Evolutionary conservation across 306 rosid genomes (phyloP), one percentile per base, ranked within the genome.

Genomic region (Rosa multiflora): DNA sequence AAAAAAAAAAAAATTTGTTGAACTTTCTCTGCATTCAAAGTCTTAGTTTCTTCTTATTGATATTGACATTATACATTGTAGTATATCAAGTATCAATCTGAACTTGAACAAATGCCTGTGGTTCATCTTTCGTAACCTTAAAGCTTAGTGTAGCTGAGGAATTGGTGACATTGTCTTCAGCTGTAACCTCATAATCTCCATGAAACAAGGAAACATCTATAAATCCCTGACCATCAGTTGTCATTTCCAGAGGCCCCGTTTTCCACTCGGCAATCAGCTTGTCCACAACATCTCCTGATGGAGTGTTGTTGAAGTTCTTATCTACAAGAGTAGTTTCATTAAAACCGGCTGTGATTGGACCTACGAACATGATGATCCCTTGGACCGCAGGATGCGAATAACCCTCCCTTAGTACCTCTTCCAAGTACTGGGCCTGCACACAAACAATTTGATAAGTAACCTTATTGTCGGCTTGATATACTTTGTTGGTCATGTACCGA

Each of bases 351-450:
- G 66, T 49, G 58, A 39, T 77, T 76, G 97, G 94, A 70, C 97
- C 98, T 0, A 86, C 78, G 75, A 92, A 94, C 80, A 89, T 88
- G 84, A 94, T 83, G 59, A 94, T 94, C 76, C 98, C 98, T 81
- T 94, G 8, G 21, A 94, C 92, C 1, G 87, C 86, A 58, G 91
- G 94, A 81, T 90, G 94, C 17, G 94, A 80, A 73, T 88, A 94
- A 0, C 70, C 94, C 80, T 94, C 97, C 79, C 91, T 81, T 47
- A 92, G 81, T 68, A 92, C 63, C 67, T 87, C 91, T 76, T 90
- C 97, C 79, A 90, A 86, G 78, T 88, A 78, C 71, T 89, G 73
- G 21, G 88, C 88, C 98, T 94, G 87, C 55, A 67, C 39, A 67
- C 47, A 75, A 37, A 21, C n/a, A n/a, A 55, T 2, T 32, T 5